Percentiles rank a stretch among this genome's conserved stretches.
Evolutionary conservation across 2,329 filamentous ascomycete species (phyloP).

Genomic region (Pseudonectria foliicola): DNA sequence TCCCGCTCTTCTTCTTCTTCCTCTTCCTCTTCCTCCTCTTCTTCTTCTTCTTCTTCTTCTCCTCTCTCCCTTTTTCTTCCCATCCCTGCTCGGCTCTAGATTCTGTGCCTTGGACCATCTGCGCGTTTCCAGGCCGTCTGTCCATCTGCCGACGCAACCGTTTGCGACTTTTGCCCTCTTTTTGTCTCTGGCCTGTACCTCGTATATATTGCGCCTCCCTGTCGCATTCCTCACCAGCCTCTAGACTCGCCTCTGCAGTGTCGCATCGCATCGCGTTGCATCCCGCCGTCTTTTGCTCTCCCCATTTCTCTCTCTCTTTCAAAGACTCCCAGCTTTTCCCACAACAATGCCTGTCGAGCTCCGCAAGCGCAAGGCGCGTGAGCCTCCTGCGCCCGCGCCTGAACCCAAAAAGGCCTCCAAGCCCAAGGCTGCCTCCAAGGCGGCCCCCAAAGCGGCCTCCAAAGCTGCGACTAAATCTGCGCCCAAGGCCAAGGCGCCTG

Average conservation of each 20-base stretch:
- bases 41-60: too few relatives aligned
- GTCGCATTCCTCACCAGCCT: background rate
- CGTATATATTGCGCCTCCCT: too few relatives aligned
- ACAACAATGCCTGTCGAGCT: constrained; percentile 48
- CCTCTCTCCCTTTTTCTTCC: background rate
- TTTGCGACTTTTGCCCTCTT: background rate
- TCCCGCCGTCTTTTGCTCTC: constrained; percentile 5
- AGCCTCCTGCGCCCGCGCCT: constrained; percentile 38
- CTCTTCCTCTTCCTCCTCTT: too few relatives aligned
- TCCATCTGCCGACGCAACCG: too few relatives aligned
- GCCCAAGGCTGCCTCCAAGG: too few relatives aligned
- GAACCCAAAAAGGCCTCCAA: constrained; percentile 20
- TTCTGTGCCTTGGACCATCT: too few relatives aligned
- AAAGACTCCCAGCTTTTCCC: constrained; percentile 3
- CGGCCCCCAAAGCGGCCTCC: constrained; percentile 14
- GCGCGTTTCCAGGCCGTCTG: too few relatives aligned
- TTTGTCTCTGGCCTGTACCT: background rate
- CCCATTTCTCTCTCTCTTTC: constrained; percentile 2
- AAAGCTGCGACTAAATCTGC: constrained; percentile 24
- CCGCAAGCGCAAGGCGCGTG: constrained; percentile 54
- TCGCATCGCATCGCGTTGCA: constrained; percentile 13
- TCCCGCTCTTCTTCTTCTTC: too few relatives aligned
- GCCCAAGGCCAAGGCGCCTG: constrained; percentile 28
- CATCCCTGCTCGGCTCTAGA: background rate
- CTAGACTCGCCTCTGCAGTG: constrained; percentile 1